phyloP scores from a whole-genome alignment of 768 basidiomycete genomes.

The Macrocybe gigantea region DNA sequence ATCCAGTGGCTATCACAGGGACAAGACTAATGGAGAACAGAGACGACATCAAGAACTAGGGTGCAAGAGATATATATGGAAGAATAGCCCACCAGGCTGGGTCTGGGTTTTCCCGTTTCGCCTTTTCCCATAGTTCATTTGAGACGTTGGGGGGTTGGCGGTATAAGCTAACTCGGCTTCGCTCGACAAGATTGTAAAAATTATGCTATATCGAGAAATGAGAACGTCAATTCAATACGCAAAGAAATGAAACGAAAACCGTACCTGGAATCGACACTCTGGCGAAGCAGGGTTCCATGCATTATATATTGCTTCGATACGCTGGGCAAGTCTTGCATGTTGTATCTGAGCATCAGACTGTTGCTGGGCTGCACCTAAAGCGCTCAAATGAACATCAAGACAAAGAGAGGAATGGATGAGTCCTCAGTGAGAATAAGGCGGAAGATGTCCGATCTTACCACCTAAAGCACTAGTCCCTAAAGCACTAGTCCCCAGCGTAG shows the following conservation, averaged over 20 bases:
- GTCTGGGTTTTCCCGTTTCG: constrained; percentile 77
- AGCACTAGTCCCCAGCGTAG: constrained; percentile 17
- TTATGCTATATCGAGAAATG: constrained; percentile 43
- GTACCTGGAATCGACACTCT: constrained; percentile 77
- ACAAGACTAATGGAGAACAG: constrained; percentile 47
- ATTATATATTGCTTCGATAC: constrained; percentile 56
- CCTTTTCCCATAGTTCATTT: constrained; percentile 78
- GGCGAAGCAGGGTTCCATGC: constrained; percentile 70
- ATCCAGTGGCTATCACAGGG: constrained; percentile 75
- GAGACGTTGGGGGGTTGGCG: constrained; percentile 67
- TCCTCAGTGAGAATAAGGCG: too few relatives aligned
- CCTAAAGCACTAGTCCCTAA: constrained; percentile 26
- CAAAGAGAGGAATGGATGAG: too few relatives aligned
- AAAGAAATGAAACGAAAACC: constrained; percentile 8
- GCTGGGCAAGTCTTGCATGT: constrained; percentile 44
- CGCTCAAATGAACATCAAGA: not conserved
- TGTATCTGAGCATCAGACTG: constrained; percentile 60
- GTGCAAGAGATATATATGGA: not conserved
- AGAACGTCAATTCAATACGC: not conserved
- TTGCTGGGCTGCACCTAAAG: constrained; percentile 23
- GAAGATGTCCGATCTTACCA: constrained; percentile 8
- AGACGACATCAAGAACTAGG: not conserved
- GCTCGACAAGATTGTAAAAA: constrained; percentile 83
- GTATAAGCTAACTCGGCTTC: constrained; percentile 57
- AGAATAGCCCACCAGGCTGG: constrained; percentile 53